A percentile compares a stretch with the other conserved stretches of the same genome.
phyloP scores from a whole-genome alignment of 768 basidiomycete species.

The Panus rudis region DNA sequence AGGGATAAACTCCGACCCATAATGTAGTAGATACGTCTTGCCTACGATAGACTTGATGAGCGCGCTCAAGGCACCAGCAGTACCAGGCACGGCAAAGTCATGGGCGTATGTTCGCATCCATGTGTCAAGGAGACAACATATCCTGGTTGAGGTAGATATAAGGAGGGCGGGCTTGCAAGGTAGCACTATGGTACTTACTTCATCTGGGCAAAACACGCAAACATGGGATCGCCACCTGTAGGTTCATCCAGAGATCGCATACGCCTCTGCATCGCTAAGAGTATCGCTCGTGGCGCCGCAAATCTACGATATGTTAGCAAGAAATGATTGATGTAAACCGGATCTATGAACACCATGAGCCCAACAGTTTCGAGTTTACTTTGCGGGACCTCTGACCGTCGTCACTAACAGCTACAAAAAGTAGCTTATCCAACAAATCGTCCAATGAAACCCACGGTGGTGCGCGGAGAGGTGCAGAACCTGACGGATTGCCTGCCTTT shows the following conservation, averaged over 20 bases:
- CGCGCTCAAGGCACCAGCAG: constrained; percentile 64
- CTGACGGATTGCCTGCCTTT: no score
- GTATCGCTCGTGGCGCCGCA: constrained; percentile 66
- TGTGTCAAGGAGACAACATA: constrained; percentile 69
- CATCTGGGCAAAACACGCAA: constrained; percentile 86
- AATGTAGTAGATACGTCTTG: constrained; percentile 78
- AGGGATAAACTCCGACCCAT: constrained; percentile 76
- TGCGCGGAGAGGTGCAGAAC: no score
- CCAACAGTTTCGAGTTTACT: background rate
- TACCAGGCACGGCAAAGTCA: constrained; percentile 75
- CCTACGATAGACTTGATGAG: constrained; percentile 73
- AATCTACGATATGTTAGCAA: constrained; percentile 81
- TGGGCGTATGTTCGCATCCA: constrained; percentile 74
- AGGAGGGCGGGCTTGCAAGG: constrained; percentile 2
- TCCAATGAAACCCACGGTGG: constrained; percentile 72
- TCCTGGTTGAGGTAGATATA: constrained; percentile 36
- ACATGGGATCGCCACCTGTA: constrained; percentile 65
- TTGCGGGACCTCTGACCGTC: constrained; percentile 52
- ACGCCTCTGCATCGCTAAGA: constrained; percentile 85
- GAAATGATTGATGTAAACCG: constrained; percentile 72
- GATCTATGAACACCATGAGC: constrained; percentile 39
- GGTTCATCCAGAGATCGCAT: constrained; percentile 72
- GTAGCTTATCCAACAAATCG: constrained; percentile 72
- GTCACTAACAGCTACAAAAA: constrained; percentile 78
- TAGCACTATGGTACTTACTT: constrained; percentile 37